Percentiles rank a stretch among this genome's conserved stretches.
These are phyloP conservation scores for Podila minutissima DNA, from an alignment of 192 early-diverging fungal genomes.

Conservation along the genomic window DNA sequence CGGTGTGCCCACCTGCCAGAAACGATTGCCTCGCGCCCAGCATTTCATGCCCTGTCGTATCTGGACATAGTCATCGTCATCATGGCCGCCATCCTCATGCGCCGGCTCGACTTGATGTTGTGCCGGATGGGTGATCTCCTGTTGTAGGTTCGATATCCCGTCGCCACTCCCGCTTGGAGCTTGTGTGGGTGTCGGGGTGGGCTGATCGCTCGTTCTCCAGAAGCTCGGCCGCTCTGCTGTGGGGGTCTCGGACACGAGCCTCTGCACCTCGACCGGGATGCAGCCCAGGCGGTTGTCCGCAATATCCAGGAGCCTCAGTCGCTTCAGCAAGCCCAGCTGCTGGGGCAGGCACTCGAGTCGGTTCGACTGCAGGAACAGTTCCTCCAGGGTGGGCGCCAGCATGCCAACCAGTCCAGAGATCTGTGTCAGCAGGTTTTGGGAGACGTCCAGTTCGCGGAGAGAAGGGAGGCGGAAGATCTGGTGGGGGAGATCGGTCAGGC, in stretches of 20 bases:
- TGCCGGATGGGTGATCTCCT: background rate
- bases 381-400: slow-evolving; percentile 28
- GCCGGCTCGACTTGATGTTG: background rate
- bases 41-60: slow-evolving; percentile 51
- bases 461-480: slow-evolving; percentile 42
- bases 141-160: background rate
- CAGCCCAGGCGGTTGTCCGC: slow-evolving; percentile 44
- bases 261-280: slow-evolving; percentile 45
- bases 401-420: slow-evolving; percentile 36
- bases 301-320: slow-evolving; percentile 40
- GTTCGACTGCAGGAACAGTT: slow-evolving; percentile 45
- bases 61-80: slow-evolving; percentile 51
- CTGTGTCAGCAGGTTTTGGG: slow-evolving; percentile 32
- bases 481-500: slow-evolving; percentile 27
- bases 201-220: slow-evolving; percentile 15
- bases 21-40: slow-evolving; percentile 46
- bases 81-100: slow-evolving; percentile 42
- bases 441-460: slow-evolving; percentile 43
- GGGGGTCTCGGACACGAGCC: slow-evolving; percentile 36
- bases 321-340: slow-evolving; percentile 27
- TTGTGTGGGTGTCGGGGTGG: too few species aligned
- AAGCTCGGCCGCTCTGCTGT: slow-evolving; percentile 7
- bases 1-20: slow-evolving; percentile 41
- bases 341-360: slow-evolving; percentile 31
- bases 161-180: background rate